Evolutionary conservation across 208 protist genomes (phyloP), one percentile per base, ranked within the genome.

Genomic region (Wallacemonas sp.): DNA sequence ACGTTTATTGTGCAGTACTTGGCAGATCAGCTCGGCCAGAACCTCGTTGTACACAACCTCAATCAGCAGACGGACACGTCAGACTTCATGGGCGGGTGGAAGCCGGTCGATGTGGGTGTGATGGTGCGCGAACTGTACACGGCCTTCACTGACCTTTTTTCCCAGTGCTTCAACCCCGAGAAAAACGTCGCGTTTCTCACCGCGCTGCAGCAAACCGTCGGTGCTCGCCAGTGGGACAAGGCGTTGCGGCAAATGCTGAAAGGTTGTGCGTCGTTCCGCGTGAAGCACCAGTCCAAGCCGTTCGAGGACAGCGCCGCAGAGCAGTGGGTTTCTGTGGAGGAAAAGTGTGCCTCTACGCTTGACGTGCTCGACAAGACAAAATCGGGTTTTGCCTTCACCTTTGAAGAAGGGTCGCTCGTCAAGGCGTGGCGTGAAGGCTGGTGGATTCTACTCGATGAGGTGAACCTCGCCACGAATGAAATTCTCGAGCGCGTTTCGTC

Each of bases 371-470:
- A 78, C 24, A 88, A 70, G 49, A 78, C 89, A 2, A 85, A 78
- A 30, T 80, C 80, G 1, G 87, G 77, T 19, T 99, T 99, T 72
- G 90, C 98, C 0, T 99, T 99, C 78, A 73, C 72, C 17, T 99
- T 99, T 78, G 98, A 99, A 34, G 98, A 99, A 61, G 97, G 97
- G 30, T 94, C 96, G 3, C 87, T 99, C 11, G 89, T 99, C 4
- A 93, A 94, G 58, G 98, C 98, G 19, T 88, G 99, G 65, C 80
- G 88, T 2, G 86, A 98, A 60, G 99, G 99, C 3, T 70, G 99
- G 47, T 99, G 99, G 99, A 88, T 99, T 65, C 81, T 99, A 9
- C 85, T 99, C 1, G 99, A 99, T 76, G 99, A 99, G 86, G 89
- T 99, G 48, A 99, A 99, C 88, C 86, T 99, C 49, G 99, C 99